Evolutionary conservation across 495 filamentous ascomycete genomes (phyloP).

Genomic region (Penicillium daleae): DNA sequence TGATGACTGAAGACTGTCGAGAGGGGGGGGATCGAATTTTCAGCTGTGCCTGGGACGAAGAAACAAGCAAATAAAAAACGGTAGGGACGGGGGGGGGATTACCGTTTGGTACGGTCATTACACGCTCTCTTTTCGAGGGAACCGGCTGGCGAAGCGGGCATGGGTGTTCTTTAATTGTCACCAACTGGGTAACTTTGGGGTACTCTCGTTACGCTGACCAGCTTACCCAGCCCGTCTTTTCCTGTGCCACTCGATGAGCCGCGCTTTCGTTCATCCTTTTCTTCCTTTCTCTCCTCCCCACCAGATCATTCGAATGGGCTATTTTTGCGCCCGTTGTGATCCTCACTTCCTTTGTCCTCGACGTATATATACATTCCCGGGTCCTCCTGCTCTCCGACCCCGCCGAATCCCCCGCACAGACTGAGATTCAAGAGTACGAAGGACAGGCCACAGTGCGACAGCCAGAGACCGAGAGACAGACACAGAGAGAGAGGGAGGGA

Average conservation of each 20-base stretch:
- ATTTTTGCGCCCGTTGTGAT: constrained; percentile 19
- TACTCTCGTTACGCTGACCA: neutral
- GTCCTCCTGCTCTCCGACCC: neutral
- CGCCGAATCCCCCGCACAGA: neutral
- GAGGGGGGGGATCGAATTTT: constrained; percentile 1
- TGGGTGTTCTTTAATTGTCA: no score
- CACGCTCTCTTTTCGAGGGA: no score
- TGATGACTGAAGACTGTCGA: neutral
- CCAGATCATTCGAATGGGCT: constrained; percentile 16
- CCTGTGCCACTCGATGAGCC: constrained; percentile 20
- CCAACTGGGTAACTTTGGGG: neutral
- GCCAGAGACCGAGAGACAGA: constrained; percentile 1
- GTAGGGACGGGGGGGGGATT: neutral
- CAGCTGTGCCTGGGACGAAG: constrained; percentile 5
- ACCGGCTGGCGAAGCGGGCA: no score
- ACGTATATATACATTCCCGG: constrained; percentile 1
- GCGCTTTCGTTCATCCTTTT: constrained; percentile 21
- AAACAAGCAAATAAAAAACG: neutral
- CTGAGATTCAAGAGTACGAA: neutral
- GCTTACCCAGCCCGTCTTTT: constrained; percentile 1
- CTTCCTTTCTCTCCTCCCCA: constrained; percentile 27
- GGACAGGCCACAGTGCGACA: neutral
- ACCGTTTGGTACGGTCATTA: constrained; percentile 4
- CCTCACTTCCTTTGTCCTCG: constrained; percentile 1
- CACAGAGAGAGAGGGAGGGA: constrained; percentile 11